Evolutionary conservation across 768 basidiomycete genomes (phyloP), one percentile per base, ranked within the genome.

Genomic region (Calocybe cyanea): DNA sequence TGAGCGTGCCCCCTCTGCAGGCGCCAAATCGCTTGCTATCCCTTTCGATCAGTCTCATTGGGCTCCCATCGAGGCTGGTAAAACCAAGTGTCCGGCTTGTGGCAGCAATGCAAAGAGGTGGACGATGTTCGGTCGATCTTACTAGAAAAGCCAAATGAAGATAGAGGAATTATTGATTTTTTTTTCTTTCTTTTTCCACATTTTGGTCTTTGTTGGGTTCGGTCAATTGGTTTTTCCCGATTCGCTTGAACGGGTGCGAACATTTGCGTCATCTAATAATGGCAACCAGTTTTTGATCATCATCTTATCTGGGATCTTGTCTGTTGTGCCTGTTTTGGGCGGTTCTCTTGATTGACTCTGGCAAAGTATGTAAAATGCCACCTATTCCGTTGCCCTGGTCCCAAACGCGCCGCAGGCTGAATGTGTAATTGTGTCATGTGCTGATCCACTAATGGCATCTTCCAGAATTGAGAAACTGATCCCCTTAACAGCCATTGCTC

Each of bases 11-110:
- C 96, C 96, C 0, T 94, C 92, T 13, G 93, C 96, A 10, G 96
- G 96, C 41, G 96, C 96, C 48, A 99, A 99, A 65, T 92, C 92
- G 0, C 83, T 99, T 3, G 87, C 86, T 56, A 98, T 98, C 69
- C 96, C 96, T 4, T 94, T 94, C 63, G 89, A 97, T 57, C 96
- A 98, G 67, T 75, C 70, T 2, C 80, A 77, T 30, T 98, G 85
- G 81, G 73, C 81, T 5, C 69, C 80, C 24, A 89, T 95, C 63
- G 83, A 86, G 57, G 77, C 75, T 38, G 89, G 91, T 45, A 79
- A 87, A 69, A 94, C 89, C 23, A 92, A 87, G 60, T 99, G 96
- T 66, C 78, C 89, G 43, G 89, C 80, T 10, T 99, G 96, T 63
- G 88, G 85, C 23, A 72, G 77, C 51, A 82, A 88, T 57, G 89